Evolutionary conservation across 1,284 basidiomycete genomes (phyloP), one percentile per base, ranked within the genome.

Genomic region (Malassezia arunalokei): DNA sequence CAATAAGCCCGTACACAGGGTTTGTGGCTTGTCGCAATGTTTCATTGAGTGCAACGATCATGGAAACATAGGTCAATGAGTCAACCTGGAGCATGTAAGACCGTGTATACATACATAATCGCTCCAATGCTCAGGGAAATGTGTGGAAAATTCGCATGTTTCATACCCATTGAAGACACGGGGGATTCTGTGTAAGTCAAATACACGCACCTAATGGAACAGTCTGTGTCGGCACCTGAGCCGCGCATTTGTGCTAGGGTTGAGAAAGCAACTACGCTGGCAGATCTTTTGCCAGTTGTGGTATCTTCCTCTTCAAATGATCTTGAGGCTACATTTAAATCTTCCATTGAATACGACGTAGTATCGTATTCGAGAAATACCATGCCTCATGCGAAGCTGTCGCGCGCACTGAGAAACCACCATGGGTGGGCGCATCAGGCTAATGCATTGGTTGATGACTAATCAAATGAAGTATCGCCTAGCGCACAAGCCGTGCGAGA

Each of bases 91-190:
- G 28, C n/a, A 9, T 9, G 28, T 49, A 2, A 48, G 40, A 15
- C 8, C 1, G 5, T 2, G 5, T 12, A 15, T 6, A 41, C 52
- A 12, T 44, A 49, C 47, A 8, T 15, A 20, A 8, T n/a, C 32
- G 3, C 8, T 14, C 5, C 47, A 35, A 8, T 20, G 17, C 6
- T 27, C 20, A 4, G 52, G 52, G 3, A 49, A 17, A 6, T 14
- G n/a, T 6, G 29, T 29, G 2, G 32, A 40, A 35, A 54, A 54
- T n/a, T 44, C 40, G 20, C 38, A 44, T 3, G 27, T 40, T 17
- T 54, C 52, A 6, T 24, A 15, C 1, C 52, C 52, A 41, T 45
- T 45, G 17, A 20, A 54, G 12, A 20, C 17, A 3, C 51, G 20
- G 7, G 27, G 27, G 27, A 53, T 48, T 5, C 51, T 53, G 49